Conservation (phyloP, 2,329 filamentous ascomycete species). For the Cytospora mali region DNA sequence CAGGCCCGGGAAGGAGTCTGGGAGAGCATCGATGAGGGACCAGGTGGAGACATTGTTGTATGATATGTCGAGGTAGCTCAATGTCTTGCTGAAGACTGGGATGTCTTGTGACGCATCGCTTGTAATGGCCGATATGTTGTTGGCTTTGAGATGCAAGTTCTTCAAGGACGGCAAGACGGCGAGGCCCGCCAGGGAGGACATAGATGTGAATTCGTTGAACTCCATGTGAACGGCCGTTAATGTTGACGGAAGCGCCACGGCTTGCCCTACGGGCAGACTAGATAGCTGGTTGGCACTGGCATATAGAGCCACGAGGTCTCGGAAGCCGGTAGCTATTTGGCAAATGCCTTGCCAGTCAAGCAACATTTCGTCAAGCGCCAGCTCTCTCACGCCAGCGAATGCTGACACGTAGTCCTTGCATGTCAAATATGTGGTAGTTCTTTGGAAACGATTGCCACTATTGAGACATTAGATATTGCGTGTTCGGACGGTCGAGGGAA, state of each 20-base stretch:
- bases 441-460: conserved; percentile 74
- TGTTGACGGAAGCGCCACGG: conserved; percentile 47
- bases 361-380: conserved; percentile 69
- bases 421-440: conserved; percentile 42
- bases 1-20: conserved; percentile 70
- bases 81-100: conserved; percentile 54
- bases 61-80: conserved; percentile 73
- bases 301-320: conserved; percentile 51
- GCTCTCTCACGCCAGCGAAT: conserved; percentile 57
- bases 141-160: conserved; percentile 74
- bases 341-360: conserved; percentile 67
- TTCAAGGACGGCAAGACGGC: conserved; percentile 53
- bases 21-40: conserved; percentile 72
- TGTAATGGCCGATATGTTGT: conserved; percentile 60
- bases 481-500: background rate
- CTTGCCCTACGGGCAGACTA: conserved; percentile 35
- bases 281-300: conserved; percentile 62
- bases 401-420: conserved; percentile 40
- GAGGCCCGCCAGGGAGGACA: conserved; percentile 61
- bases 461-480: conserved; percentile 27
- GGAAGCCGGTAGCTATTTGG: conserved; percentile 56
- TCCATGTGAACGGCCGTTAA: conserved; percentile 70
- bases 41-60: conserved; percentile 72
- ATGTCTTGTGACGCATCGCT: conserved; percentile 34
- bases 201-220: conserved; percentile 66